phyloP scores from a whole-genome alignment of 768 basidiomycete genomes.

The Phylloporus sp. region DNA sequence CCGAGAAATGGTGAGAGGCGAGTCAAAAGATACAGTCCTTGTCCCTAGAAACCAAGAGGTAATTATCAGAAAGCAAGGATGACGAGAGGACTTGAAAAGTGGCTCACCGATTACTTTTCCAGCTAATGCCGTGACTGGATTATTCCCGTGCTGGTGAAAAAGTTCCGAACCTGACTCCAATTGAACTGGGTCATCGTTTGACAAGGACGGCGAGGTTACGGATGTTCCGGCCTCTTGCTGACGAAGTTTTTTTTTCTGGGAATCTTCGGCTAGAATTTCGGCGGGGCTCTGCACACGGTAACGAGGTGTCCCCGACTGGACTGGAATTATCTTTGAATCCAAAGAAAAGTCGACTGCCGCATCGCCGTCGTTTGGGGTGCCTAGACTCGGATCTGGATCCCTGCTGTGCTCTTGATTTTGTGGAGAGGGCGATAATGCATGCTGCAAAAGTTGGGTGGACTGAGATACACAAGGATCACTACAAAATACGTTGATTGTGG shows the following conservation, averaged over 20 bases:
- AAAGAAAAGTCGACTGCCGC: slow-evolving; percentile 35
- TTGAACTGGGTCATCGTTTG: slow-evolving; percentile 23
- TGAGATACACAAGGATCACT: slow-evolving; percentile 50
- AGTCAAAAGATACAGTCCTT: slow-evolving; percentile 34
- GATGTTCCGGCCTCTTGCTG: slow-evolving; percentile 12
- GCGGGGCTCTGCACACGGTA: slow-evolving; percentile 40
- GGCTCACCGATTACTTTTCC: slow-evolving; percentile 31
- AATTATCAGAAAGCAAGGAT: slow-evolving; percentile 20
- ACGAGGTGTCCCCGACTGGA: slow-evolving; percentile 34
- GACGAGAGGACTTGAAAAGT: slow-evolving; percentile 17
- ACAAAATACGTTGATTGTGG: slow-evolving; percentile 4
- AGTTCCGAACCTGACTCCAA: slow-evolving; percentile 21
- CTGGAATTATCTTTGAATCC: slow-evolving; percentile 38
- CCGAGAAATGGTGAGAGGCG: slow-evolving; percentile 20
- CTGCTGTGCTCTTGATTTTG: slow-evolving; percentile 14
- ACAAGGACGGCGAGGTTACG: slow-evolving; percentile 22
- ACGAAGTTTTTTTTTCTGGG: slow-evolving; percentile 48
- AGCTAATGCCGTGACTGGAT: slow-evolving; percentile 26
- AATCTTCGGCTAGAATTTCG: slow-evolving; percentile 35
- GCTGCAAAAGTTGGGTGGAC: slow-evolving; percentile 47
- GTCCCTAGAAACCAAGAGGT: slow-evolving; percentile 25
- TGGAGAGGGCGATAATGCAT: slow-evolving; percentile 34
- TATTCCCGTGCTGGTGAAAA: slow-evolving; percentile 21
- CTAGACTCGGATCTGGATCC: slow-evolving; percentile 6
- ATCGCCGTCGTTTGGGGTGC: slow-evolving; percentile 17